Conservation (phyloP, 2,329 filamentous ascomycete genomes). For the Thielaviopsis ethacetica region DNA sequence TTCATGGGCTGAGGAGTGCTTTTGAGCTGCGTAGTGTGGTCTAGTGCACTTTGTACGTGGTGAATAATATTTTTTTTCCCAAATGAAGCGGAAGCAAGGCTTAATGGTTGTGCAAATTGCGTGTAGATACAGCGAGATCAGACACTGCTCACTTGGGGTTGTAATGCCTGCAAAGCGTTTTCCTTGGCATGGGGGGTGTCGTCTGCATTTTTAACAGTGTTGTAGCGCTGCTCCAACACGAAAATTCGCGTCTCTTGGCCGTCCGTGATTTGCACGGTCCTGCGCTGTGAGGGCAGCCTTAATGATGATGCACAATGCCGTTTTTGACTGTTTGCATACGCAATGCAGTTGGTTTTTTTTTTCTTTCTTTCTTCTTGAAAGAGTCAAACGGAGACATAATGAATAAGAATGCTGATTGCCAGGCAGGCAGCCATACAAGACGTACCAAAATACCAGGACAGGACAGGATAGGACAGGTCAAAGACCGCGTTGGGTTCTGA, state of each 20-base stretch:
- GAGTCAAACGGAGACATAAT: too few relatives aligned
- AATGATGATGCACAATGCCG: too few relatives aligned
- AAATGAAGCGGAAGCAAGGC: conserved; percentile 61
- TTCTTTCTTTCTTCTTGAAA: too few relatives aligned
- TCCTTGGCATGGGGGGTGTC: conserved; percentile 85
- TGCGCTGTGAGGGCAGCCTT: background rate
- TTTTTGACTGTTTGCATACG: too few relatives aligned
- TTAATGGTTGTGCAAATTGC: conserved; percentile 83
- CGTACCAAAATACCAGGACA: too few relatives aligned
- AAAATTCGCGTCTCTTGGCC: conserved; percentile 76
- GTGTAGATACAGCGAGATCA: conserved; percentile 23
- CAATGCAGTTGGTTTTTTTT: too few relatives aligned
- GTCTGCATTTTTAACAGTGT: conserved; percentile 28
- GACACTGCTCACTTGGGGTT: conserved; percentile 31
- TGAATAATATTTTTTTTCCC: too few relatives aligned
- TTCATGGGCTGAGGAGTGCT: conserved; percentile 52
- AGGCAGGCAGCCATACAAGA: too few relatives aligned
- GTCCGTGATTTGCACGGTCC: conserved; percentile 38
- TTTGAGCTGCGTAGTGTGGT: conserved; percentile 60
- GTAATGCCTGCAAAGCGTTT: conserved; percentile 23
- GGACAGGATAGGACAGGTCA: too few relatives aligned
- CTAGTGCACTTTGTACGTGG: too few relatives aligned
- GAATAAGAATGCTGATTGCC: too few relatives aligned
- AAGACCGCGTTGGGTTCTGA: background rate
- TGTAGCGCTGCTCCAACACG: conserved; percentile 78